phyloP scores from a whole-genome alignment of 495 filamentous ascomycete species.

The Xeromyces bisporus region DNA sequence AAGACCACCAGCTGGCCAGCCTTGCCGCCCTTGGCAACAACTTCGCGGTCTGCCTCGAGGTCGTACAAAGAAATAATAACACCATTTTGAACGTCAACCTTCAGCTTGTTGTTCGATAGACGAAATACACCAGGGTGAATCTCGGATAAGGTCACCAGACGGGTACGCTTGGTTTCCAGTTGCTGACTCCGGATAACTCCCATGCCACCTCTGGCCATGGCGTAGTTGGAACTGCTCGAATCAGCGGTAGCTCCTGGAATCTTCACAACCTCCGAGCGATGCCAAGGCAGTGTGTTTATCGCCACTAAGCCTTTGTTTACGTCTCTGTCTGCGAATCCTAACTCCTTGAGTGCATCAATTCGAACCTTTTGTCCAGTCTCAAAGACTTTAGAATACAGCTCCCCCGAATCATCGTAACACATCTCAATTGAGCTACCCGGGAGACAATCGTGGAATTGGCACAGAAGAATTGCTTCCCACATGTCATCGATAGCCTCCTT shows the following conservation, averaged over 20 bases:
- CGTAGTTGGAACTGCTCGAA: constrained; percentile 25
- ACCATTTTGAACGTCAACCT: constrained; percentile 53
- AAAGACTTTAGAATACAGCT: constrained; percentile 75
- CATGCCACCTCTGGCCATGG: constrained; percentile 25
- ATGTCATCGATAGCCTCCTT: constrained; percentile 81
- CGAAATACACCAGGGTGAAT: constrained; percentile 53
- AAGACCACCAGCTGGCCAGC: constrained; percentile 89
- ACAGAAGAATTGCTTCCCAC: constrained; percentile 77
- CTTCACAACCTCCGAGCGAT: constrained; percentile 51
- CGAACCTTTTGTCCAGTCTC: constrained; percentile 54
- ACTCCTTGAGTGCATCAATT: constrained; percentile 43
- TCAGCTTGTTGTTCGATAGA: constrained; percentile 58
- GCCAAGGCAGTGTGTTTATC: constrained; percentile 76
- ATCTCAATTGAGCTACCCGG: constrained; percentile 94
- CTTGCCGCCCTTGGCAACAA: constrained; percentile 62
- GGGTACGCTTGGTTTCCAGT: constrained; percentile 26
- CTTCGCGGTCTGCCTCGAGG: constrained; percentile 46
- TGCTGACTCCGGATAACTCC: constrained; percentile 33
- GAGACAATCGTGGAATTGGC: constrained; percentile 94
- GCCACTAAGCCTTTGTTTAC: constrained; percentile 26
- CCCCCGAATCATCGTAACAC: constrained; percentile 86
- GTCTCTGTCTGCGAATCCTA: constrained; percentile 37
- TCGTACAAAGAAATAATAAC: constrained; percentile 73
- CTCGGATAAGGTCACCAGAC: constrained; percentile 46
- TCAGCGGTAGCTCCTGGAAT: constrained; percentile 25